Evolutionary conservation across 257 asterid genomes (phyloP), one percentile per base, ranked within the genome.

Genomic region (Solanum virginianum): DNA sequence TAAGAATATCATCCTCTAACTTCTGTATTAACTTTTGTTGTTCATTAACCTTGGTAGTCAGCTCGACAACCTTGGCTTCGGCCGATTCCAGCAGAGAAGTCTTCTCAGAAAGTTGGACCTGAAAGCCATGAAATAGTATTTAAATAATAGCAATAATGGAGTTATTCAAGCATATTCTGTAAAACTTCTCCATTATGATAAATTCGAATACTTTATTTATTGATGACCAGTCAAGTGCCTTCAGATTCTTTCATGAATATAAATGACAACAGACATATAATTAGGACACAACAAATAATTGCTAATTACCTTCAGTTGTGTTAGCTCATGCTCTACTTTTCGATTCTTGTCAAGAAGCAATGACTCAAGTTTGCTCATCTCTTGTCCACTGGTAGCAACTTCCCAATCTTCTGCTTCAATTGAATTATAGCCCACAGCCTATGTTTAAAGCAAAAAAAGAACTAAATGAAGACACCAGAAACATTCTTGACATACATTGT

Each of bases 361-460:
- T 0, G 98, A 92, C 87, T 97, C 99, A 90, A 97, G 91, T 91
- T 95, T 93, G 93, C 99, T 97, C 98, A 94, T 93, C 91, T 95
- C 99, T 91, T 97, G 98, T 88, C 98, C 99, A 83, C 91, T 90
- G 53, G 98, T 95, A 88, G 99, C 99, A 84, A 91, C 94, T 90
- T 97, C 99, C 99, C 99, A 97, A 83, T 97, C 99, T 93, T 97
- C 98, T 88, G 99, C 98, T 90, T 97, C 99, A 90, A 97, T 97
- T 79, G 99, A 94, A 89, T 97, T 97, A 88, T 97, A 97, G 83
- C 99, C 99, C 80, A 97, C 99, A 80, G 98, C 99, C 99, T 97
- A 88, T n/a, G 89, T 79, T 36, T 36, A 16, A 29, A 51, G 49
- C 65, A 32, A 79, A 53, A 53, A 29, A 79, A 51, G 62, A 51